Evolutionary conservation across 2,329 filamentous ascomycete species (phyloP).

Genomic region (Aspergillus aculeatus): DNA sequence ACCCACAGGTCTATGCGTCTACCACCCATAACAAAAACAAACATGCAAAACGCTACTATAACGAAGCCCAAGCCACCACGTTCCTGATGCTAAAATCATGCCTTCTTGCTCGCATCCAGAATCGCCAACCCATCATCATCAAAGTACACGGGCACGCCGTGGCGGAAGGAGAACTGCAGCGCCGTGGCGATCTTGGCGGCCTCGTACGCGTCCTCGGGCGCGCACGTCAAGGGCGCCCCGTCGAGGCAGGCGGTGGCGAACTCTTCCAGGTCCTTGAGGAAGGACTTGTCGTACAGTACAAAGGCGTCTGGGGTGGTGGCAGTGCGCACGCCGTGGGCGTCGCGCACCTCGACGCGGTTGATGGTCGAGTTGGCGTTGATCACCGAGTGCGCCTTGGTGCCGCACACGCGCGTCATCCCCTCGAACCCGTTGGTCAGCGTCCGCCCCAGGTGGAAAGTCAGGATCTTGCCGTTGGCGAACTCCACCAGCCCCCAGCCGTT

Average conservation of each 20-base stretch:
- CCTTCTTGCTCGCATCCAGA: background rate
- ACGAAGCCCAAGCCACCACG: too few species aligned
- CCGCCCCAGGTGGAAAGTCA: constrained; percentile 37
- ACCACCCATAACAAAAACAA: too few species aligned
- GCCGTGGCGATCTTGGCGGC: constrained; percentile 8
- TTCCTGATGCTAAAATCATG: background rate
- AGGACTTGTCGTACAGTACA: constrained; percentile 6
- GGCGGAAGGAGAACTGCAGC: constrained; percentile 9
- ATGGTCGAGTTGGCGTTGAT: constrained; percentile 5
- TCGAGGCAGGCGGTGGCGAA: constrained; percentile 10
- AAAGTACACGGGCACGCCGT: constrained; percentile 13
- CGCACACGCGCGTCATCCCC: constrained; percentile 33
- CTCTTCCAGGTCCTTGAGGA: constrained; percentile 6
- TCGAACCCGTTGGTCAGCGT: constrained; percentile 40
- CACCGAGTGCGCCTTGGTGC: constrained; percentile 32
- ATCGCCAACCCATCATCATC: constrained; percentile 10
- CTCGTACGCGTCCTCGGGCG: constrained; percentile 11
- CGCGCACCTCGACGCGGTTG: constrained; percentile 6
- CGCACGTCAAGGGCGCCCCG: constrained; percentile 1
- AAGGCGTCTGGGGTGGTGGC: constrained; percentile 7
- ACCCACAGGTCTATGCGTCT: too few species aligned
- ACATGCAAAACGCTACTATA: too few species aligned
- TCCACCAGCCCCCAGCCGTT: constrained; percentile 37
- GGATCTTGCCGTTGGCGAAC: constrained; percentile 39
- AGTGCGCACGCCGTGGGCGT: constrained; percentile 1